phyloP scores from a whole-genome alignment of 2,329 filamentous ascomycete genomes.

The Sclerotiophoma versabilis region DNA sequence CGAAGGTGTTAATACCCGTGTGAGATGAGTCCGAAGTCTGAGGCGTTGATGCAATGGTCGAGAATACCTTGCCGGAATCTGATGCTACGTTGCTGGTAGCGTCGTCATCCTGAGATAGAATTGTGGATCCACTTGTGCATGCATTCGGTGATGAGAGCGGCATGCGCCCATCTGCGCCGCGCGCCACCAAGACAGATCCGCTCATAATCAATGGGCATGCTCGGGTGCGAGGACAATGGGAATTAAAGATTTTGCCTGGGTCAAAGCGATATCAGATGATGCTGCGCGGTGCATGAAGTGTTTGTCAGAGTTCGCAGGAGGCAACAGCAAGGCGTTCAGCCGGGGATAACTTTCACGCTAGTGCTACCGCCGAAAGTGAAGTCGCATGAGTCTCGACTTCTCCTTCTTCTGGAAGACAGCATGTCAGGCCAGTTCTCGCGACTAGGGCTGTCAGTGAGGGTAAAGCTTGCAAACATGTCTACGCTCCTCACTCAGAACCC shows the following conservation, averaged over 20 bases:
- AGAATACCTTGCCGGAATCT: background rate
- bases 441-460: background rate
- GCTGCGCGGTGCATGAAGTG: background rate
- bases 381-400: background rate
- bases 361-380: slow-evolving; percentile 1
- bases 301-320: slow-evolving; percentile 3
- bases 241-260: too few relatives aligned
- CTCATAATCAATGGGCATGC: slow-evolving; percentile 1
- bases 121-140: background rate
- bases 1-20: slow-evolving; percentile 10
- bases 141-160: background rate
- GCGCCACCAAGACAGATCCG: slow-evolving; percentile 6
- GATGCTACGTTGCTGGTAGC: background rate
- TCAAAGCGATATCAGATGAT: background rate
- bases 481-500: too few relatives aligned
- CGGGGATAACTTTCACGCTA: slow-evolving; percentile 8
- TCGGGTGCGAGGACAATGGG: background rate
- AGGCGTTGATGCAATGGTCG: slow-evolving; percentile 18
- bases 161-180: background rate
- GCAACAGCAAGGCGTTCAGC: slow-evolving; percentile 10
- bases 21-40: slow-evolving; percentile 18
- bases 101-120: background rate
- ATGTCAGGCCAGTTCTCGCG: too few relatives aligned
- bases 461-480: too few relatives aligned
- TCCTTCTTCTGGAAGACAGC: background rate